Evolutionary conservation across 2,329 filamentous ascomycete species (phyloP), one percentile per base, ranked within the genome.

Genomic region (Trichophyton benhamiae): DNA sequence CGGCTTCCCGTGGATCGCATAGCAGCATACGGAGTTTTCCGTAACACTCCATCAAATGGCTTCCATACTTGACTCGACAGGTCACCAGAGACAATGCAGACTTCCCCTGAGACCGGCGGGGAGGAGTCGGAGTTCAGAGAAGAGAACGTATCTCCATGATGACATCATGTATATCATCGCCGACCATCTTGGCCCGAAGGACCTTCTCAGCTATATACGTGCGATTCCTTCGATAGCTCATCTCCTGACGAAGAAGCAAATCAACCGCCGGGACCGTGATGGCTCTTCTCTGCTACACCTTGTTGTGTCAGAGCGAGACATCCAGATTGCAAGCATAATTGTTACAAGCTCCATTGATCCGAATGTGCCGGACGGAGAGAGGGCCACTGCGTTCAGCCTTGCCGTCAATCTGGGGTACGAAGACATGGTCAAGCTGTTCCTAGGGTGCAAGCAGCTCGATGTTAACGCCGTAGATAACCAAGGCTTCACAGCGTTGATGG

Each of bases 401-500:
- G 44, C 44, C 20, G 44, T 48, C 20, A 48, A 48, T 48, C 44
- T 48, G 9, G 44, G 44, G 22, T 22, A 48, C 20, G 44, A 22
- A 58, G 57, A 25, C 20, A 38, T 48, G 44, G 44, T 48, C 17
- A 48, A 48, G 44, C 44, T 48, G 20, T 57, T 57, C 25, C 36
- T 57, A 3, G 36, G 22, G 9, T 48, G 57, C 57, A 58, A 9
- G 30, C 27, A 44, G 20, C 20, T 58, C 20, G 33, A 58, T 42
- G 22, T 58, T 4, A 58, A 58, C 22, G 33, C 57, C 27, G 36
- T 42, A 20, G 57, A 58, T 58, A 58, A 58, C 22, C 57, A 58
- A 13, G 57, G 41, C 15, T 41, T 44, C 9, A 38, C 57, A 7
- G 30, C 57, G 13, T n/a, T 58, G 5, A 25, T 41, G 27, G 20